Evolutionary conservation across 345 rosid genomes (phyloP).

Genomic region (Orychophragmus violaceus): DNA sequence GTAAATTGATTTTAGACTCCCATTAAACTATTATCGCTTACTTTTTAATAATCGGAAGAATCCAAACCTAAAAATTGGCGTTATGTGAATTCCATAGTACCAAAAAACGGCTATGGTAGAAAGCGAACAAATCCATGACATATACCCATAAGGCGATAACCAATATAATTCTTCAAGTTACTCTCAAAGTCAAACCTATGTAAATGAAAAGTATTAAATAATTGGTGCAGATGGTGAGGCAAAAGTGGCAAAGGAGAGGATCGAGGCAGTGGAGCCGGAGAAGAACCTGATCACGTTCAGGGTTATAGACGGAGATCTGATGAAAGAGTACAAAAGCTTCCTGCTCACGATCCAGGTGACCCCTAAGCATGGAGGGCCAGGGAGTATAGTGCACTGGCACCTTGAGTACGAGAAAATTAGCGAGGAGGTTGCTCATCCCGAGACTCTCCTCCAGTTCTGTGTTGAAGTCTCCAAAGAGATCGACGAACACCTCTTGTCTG

Average conservation of each 20-base stretch:
- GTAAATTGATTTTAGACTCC: neutral
- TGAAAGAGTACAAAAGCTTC: slow-evolving; percentile 13
- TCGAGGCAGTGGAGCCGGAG: too few relatives aligned
- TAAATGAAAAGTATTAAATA: neutral
- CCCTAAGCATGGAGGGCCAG: too few relatives aligned
- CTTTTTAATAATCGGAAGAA: neutral
- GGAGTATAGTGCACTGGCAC: too few relatives aligned
- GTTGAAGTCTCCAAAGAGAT: too few relatives aligned
- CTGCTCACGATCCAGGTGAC: too few relatives aligned
- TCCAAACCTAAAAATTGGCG: neutral
- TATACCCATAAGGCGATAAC: neutral
- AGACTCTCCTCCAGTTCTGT: too few relatives aligned
- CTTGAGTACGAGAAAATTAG: too few relatives aligned
- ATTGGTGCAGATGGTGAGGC: slow-evolving; percentile 7
- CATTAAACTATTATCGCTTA: neutral
- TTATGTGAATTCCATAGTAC: neutral
- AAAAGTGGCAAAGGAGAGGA: too few relatives aligned
- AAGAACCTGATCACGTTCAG: too few relatives aligned
- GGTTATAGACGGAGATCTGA: slow-evolving; percentile 10
- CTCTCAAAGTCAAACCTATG: neutral
- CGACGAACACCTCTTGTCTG: too few relatives aligned
- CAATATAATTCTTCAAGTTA: neutral
- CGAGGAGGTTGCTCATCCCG: too few relatives aligned
- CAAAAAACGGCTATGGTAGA: neutral
- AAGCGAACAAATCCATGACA: neutral